Evolutionary conservation across 1,139 yeast species (phyloP).

Genomic region (Sugiyamaella novakii): DNA sequence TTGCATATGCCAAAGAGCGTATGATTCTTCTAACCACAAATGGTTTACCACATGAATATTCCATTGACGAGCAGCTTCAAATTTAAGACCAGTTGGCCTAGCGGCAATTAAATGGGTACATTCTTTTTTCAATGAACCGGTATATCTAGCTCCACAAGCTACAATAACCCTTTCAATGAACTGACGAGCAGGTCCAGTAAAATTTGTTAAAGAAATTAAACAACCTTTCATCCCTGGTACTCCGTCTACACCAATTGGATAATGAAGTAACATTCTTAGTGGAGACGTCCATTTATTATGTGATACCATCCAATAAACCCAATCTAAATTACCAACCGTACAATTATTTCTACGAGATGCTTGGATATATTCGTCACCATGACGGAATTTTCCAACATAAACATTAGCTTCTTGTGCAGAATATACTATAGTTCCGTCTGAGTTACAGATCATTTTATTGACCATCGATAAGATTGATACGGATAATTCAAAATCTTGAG

Average conservation of each 20-base stretch:
- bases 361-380: constrained; percentile 55
- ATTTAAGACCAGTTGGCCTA: constrained; percentile 69
- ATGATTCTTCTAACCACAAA: constrained; percentile 88
- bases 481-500: constrained; percentile 43
- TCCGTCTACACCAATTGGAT: constrained; percentile 64
- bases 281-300: constrained; percentile 63
- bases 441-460: constrained; percentile 40
- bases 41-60: constrained; percentile 68
- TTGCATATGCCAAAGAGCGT: constrained; percentile 58
- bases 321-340: constrained; percentile 65
- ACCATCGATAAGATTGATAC: constrained; percentile 39
- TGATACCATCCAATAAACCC: constrained; percentile 71
- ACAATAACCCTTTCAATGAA: constrained; percentile 68
- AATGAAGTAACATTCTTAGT: constrained; percentile 58
- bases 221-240: constrained; percentile 56
- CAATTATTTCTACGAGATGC: constrained; percentile 41
- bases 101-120: constrained; percentile 78
- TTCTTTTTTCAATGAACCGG: constrained; percentile 62
- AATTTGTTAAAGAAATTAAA: constrained; percentile 71
- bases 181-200: constrained; percentile 78
- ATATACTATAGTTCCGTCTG: constrained; percentile 48
- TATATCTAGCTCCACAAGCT: constrained; percentile 74
- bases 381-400: constrained; percentile 66
- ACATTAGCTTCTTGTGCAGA: constrained; percentile 50
- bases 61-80: constrained; percentile 68